Evolutionary conservation across 768 basidiomycete species (phyloP).

Genomic region (Phlegmacium glaucopus): DNA sequence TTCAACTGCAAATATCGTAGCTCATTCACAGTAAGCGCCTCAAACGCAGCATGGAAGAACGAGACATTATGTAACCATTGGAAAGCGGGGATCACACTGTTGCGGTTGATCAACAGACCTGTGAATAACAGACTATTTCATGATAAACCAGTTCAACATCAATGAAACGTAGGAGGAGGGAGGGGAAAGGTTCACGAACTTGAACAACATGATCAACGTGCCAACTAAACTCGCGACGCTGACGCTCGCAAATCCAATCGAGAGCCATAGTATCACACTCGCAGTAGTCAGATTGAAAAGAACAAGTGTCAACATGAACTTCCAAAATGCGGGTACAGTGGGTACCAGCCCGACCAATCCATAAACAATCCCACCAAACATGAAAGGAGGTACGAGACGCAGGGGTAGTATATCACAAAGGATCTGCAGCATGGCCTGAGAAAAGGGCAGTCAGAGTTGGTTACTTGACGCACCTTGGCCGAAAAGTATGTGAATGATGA

Average conservation of each 20-base stretch:
- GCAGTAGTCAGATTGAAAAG: slow-evolving; percentile 97
- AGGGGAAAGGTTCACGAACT: slow-evolving; percentile 52
- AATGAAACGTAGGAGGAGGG: no score
- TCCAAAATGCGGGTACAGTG: slow-evolving; percentile 90
- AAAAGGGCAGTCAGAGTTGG: neutral
- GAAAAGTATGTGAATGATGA: slow-evolving; percentile 95
- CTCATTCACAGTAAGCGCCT: slow-evolving; percentile 97
- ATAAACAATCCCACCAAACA: slow-evolving; percentile 96
- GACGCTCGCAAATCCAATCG: slow-evolving; percentile 82
- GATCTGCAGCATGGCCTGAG: slow-evolving; percentile 43
- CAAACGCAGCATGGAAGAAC: slow-evolving; percentile 99
- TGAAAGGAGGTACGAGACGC: slow-evolving; percentile 89
- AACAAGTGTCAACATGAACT: slow-evolving; percentile 94
- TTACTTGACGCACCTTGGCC: slow-evolving; percentile 63
- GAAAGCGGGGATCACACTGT: slow-evolving; percentile 67
- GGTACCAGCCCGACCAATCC: slow-evolving; percentile 93
- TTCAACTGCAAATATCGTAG: slow-evolving; percentile 90
- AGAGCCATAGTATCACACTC: slow-evolving; percentile 85
- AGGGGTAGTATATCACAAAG: slow-evolving; percentile 96
- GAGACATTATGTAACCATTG: slow-evolving; percentile 89
- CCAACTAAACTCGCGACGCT: slow-evolving; percentile 93
- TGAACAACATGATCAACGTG: slow-evolving; percentile 96
- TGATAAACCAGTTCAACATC: neutral
- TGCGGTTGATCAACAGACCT: slow-evolving; percentile 91
- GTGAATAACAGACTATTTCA: slow-evolving; percentile 82